phyloP scores from a whole-genome alignment of 805 yeast genomes.

The Schizosaccharomyces japonicus region DNA sequence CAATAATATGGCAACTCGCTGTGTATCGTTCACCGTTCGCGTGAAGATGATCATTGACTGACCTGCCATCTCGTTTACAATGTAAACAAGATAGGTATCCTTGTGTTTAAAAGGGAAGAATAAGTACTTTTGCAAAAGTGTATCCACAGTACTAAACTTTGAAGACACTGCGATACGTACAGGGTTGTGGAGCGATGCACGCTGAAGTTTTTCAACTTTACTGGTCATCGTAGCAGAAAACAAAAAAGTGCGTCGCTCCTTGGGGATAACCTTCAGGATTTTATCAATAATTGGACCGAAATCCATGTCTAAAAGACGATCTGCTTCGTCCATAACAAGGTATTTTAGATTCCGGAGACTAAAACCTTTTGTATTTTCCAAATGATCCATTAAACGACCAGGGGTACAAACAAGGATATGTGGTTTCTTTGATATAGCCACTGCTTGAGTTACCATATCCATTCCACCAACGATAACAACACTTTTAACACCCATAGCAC shows the following conservation, averaged over 20 bases:
- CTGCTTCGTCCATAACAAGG: slow-evolving; percentile 94
- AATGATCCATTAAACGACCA: slow-evolving; percentile 68
- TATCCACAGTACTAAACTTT: slow-evolving; percentile 80
- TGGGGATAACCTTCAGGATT: slow-evolving; percentile 62
- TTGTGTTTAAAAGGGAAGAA: slow-evolving; percentile 82
- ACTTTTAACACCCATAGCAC: slow-evolving; percentile 74
- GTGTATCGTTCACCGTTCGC: slow-evolving; percentile 86
- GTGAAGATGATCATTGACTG: slow-evolving; percentile 77
- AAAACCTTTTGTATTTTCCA: slow-evolving; percentile 86
- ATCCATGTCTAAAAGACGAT: slow-evolving; percentile 94
- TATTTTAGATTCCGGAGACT: slow-evolving; percentile 60
- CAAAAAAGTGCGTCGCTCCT: slow-evolving; percentile 51
- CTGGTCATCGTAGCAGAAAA: slow-evolving; percentile 96
- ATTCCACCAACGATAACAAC: slow-evolving; percentile 89
- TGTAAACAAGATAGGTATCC: slow-evolving; percentile 62
- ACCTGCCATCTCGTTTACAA: slow-evolving; percentile 63
- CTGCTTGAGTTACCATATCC: slow-evolving; percentile 94
- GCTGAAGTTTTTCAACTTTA: slow-evolving; percentile 77
- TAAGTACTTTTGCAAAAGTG: slow-evolving; percentile 70
- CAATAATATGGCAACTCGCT: slow-evolving; percentile 61
- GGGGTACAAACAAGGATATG: slow-evolving; percentile 92
- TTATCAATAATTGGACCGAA: slow-evolving; percentile 85
- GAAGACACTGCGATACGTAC: slow-evolving; percentile 75
- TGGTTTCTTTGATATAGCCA: slow-evolving; percentile 81
- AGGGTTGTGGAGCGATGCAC: slow-evolving; percentile 75